Evolutionary conservation across 2,329 filamentous ascomycete species (phyloP), one percentile per base, ranked within the genome.

Genomic region (Corynespora cassiicola): DNA sequence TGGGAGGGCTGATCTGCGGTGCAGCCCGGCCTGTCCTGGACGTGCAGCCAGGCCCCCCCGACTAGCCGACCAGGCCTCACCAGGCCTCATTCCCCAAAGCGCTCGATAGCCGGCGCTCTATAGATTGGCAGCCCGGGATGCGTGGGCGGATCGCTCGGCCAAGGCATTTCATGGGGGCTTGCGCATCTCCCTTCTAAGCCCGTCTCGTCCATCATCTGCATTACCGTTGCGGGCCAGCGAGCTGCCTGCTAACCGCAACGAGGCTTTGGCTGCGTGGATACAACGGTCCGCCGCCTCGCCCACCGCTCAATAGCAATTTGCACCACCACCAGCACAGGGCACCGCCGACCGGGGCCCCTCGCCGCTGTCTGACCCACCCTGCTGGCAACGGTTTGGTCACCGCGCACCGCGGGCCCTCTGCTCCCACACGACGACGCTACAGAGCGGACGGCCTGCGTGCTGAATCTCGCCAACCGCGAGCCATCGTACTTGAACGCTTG

Each of bases 11-110:
- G 67, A 70, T 70, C 67, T 70, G 65, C 67, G 44, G 62, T 63
- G 66, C 66, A 68, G 60, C 52, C 52, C 51, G 50, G 58, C 65
- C 65, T 66, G 65, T 68, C 66, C 65, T 66, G 45, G 66, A 54
- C n/a, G 47, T 40, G 32, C 37, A 34, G 33, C 38, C 50, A 41
- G 45, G 56, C 45, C 19, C 50, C 59, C 57, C 53, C 45, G 53
- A n/a, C n/a, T n/a, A n/a, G n/a, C n/a, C n/a, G n/a, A n/a, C 32
- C 27, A 16, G 40, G 50, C 57, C 52, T 36, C 39, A 32, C 25
- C 36, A 37, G 39, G 31, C 25, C 42, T 47, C 50, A 52, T 57
- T 67, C 65, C 58, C 54, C 61, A 65, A 66, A 67, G 54, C 55
- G 65, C 52, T 61, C 54, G 53, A 65, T 60, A 62, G 58, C 65